Percentiles rank a stretch among this genome's conserved stretches.
Conservation (phyloP, 1,284 basidiomycete genomes). For the Ustilago sp. region DNA sequence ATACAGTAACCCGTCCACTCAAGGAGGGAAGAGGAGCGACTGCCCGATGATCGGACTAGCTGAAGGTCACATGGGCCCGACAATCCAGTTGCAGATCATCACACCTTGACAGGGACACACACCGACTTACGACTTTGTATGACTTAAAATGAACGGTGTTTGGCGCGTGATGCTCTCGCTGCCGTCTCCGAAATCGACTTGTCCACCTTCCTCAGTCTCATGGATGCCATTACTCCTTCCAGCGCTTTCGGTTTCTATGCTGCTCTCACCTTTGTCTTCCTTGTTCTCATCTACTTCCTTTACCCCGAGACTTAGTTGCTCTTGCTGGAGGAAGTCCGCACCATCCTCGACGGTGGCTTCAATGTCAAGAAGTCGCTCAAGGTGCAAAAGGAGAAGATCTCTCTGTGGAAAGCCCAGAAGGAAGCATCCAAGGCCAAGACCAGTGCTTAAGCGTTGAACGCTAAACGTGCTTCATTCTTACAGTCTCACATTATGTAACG, state of each 20-base stretch:
- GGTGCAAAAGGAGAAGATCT: slow-evolving; percentile 64
- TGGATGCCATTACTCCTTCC: slow-evolving; percentile 79
- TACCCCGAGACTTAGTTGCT: slow-evolving; percentile 73
- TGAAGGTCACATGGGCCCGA: background rate
- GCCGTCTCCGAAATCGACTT: background rate
- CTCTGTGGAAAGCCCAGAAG: slow-evolving; percentile 50
- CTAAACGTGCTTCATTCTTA: background rate
- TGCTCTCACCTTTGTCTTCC: slow-evolving; percentile 78
- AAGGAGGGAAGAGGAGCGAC: background rate
- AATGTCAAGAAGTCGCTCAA: slow-evolving; percentile 70
- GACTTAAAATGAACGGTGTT: background rate
- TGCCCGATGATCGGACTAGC: background rate
- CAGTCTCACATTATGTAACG: background rate
- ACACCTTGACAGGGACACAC: background rate
- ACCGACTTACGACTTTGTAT: background rate
- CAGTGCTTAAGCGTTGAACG: slow-evolving; percentile 6
- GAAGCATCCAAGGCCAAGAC: slow-evolving; percentile 28
- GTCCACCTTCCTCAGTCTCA: slow-evolving; percentile 59
- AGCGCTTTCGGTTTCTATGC: slow-evolving; percentile 78
- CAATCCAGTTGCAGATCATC: background rate
- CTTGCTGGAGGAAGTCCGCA: slow-evolving; percentile 79
- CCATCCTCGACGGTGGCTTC: slow-evolving; percentile 72
- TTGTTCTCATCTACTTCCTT: slow-evolving; percentile 76
- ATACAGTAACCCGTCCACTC: no score
- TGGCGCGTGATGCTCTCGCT: background rate